Evolutionary conservation across 768 basidiomycete species (phyloP).

Genomic region (Naganishia vaughanmartiniae): DNA sequence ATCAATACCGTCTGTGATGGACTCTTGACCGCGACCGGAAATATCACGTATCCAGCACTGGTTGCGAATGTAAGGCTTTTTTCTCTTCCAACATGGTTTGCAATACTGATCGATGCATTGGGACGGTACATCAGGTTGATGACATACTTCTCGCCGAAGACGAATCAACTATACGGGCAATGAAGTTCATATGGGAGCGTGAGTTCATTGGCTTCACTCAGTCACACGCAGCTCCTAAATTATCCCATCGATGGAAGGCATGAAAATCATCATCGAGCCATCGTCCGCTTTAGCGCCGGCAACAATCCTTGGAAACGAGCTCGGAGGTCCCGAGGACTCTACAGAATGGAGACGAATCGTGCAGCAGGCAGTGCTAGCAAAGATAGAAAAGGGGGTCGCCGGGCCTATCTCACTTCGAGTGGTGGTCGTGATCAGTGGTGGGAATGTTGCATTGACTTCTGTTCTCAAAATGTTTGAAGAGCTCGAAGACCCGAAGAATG

Average conservation of each 20-base stretch:
- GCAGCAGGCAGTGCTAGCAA: not conserved
- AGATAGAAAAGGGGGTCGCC: not conserved
- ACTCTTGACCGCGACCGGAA: slow-evolving; percentile 21
- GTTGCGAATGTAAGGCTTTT: slow-evolving; percentile 1
- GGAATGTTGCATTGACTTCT: not conserved
- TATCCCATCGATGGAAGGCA: not conserved
- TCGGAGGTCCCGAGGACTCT: slow-evolving; percentile 6
- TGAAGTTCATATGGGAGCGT: slow-evolving; percentile 29
- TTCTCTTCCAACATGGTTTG: not conserved
- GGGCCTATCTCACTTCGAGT: not conserved
- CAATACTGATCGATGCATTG: not conserved
- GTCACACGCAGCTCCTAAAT: not conserved
- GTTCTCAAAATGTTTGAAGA: slow-evolving; percentile 18
- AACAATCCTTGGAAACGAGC: slow-evolving; percentile 18
- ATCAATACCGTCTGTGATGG: slow-evolving; percentile 26
- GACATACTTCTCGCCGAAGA: slow-evolving; percentile 25
- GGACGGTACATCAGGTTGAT: slow-evolving; percentile 6
- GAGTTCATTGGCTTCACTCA: not conserved
- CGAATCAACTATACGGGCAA: slow-evolving; percentile 16
- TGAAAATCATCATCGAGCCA: slow-evolving; percentile 30
- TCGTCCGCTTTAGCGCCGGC: slow-evolving; percentile 21
- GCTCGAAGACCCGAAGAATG: not conserved
- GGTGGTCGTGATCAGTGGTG: slow-evolving; percentile 17
- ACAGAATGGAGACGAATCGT: slow-evolving; percentile 15
- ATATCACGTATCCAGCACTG: slow-evolving; percentile 21